Evolutionary conservation across 176 grass and related monocot species (phyloP), one percentile per base, ranked within the genome.

Genomic region (Carex kokanica): DNA sequence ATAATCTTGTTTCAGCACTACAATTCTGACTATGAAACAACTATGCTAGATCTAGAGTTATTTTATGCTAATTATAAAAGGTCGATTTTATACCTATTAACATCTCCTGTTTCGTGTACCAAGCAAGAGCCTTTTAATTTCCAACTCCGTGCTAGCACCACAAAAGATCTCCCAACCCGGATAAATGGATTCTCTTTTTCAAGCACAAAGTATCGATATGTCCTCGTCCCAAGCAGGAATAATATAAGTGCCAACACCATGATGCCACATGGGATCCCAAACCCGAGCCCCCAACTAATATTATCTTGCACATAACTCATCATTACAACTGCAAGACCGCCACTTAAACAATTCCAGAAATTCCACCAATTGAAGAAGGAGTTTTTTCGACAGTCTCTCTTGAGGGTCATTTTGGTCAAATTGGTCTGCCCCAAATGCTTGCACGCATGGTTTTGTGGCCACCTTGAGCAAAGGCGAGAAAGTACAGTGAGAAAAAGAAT

Each of bases 231-330:
- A 5, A 90, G 53, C 72, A 90, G 49, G 74, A 90, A 90, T 17
- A 87, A 79, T 41, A 80, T 18, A 14, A 90, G 85, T 0, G 88
- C 88, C 12, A 87, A 17, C 7, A 87, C 40, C 85, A 90, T 87
- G 60, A 91, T 83, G 60, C 88, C 75, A 71, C 89, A 91, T 25
- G 94, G 94, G 84, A 97, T 85, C 47, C 89, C 94, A 85, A 97
- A 97, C 20, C 94, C 94, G 17, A 97, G 88, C 78, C 83, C 89
- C 91, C 91, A 97, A 21, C 94, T 75, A 79, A 97, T 68, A 86
- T 91, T 97, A 79, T 97, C 94, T 90, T 97, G 94, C 65, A 93
- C 79, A 78, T 97, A 97, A 84, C 84, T 90, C 80, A 87, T 68
- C 7, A 88, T 81, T 4, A 78, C 23, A n/a, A 71, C 25, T 13